Conservation (phyloP, 805 yeast species). For the Pichia eremophila region DNA sequence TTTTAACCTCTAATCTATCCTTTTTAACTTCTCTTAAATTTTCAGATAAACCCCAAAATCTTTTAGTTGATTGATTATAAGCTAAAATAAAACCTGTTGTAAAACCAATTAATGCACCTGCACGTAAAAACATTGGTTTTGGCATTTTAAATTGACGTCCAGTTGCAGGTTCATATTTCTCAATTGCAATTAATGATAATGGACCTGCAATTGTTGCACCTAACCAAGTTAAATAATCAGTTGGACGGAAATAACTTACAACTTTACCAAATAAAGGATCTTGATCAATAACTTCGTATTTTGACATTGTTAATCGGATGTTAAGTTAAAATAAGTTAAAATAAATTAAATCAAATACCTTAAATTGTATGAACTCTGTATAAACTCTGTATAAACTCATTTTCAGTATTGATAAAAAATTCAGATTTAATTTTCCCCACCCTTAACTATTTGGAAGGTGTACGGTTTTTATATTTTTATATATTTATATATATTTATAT, state of each 20-base stretch:
- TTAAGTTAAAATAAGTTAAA: neutral
- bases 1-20: constrained; percentile 69
- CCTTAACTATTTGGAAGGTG: too few species aligned
- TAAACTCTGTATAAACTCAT: too few species aligned
- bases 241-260: constrained; percentile 58
- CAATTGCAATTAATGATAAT: constrained; percentile 32
- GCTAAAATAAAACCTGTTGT: constrained; percentile 68
- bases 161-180: constrained; percentile 37
- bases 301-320: constrained; percentile 11
- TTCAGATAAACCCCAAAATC: constrained; percentile 75
- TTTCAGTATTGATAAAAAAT: too few species aligned
- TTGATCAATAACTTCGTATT: constrained; percentile 45
- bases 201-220: constrained; percentile 43
- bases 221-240: constrained; percentile 50
- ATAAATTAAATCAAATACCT: too few species aligned
- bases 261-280: constrained; percentile 74
- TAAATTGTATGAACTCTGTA: too few species aligned
- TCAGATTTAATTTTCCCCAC: too few species aligned
- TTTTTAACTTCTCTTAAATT: constrained; percentile 58
- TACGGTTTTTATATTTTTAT: too few species aligned
- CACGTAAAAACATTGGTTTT: constrained; percentile 47
- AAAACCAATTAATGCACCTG: constrained; percentile 52
- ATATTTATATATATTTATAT: too few species aligned
- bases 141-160: constrained; percentile 41
- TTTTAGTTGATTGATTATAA: constrained; percentile 53